Evolutionary conservation across 202 grass and related monocot genomes (phyloP).

Genomic region (Eragrostis tef): DNA sequence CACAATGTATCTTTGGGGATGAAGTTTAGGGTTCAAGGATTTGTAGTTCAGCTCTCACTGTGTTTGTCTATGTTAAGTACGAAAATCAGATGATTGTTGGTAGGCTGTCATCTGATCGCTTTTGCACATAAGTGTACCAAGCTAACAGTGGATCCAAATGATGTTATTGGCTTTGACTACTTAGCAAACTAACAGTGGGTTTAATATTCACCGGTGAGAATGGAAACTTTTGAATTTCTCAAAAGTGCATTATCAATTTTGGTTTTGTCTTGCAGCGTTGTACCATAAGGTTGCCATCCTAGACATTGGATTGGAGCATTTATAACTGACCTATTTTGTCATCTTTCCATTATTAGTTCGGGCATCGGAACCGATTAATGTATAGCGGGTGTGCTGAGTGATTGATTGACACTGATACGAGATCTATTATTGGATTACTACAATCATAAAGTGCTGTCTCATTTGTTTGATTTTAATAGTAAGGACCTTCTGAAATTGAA

Average conservation of each 20-base stretch:
- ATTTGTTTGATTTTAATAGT: not conserved
- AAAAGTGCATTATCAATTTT: not conserved
- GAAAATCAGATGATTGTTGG: not conserved
- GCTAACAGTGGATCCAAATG: not conserved
- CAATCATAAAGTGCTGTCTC: not conserved
- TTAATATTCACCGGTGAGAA: not conserved
- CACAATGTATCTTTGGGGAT: not conserved
- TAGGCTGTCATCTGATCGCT: not conserved
- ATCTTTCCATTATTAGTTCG: slow-evolving; percentile 4
- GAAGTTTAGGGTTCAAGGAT: slow-evolving; percentile 9
- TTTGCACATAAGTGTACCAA: slow-evolving; percentile 12
- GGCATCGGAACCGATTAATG: not conserved
- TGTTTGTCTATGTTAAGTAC: not conserved
- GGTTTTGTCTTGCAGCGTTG: not conserved
- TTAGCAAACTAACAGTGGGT: not conserved
- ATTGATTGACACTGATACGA: not conserved
- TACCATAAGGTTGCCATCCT: not conserved
- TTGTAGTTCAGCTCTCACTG: not conserved
- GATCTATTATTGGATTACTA: not conserved
- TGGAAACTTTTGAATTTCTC: not conserved
- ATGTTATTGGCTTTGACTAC: not conserved
- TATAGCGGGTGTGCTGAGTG: not conserved
- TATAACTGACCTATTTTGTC: not conserved
- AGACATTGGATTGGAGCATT: not conserved
- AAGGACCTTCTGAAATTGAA: slow-evolving; percentile 9